A percentile compares a stretch with the other conserved stretches of the same genome.
phyloP scores from a whole-genome alignment of 306 rosid genomes.

The Fragaria ananassa region DNA sequence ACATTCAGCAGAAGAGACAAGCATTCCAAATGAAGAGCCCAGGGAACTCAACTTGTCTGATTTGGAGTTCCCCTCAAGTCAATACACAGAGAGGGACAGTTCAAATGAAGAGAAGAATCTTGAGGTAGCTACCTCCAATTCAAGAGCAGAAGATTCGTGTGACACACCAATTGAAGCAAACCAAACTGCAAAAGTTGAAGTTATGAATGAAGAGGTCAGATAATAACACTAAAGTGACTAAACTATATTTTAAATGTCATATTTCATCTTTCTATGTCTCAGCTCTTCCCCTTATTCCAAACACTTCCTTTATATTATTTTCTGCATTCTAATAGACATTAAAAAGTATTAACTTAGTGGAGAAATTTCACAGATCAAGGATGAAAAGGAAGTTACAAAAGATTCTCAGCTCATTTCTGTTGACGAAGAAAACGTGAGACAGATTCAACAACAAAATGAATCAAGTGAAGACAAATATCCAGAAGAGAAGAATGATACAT shows the following conservation, averaged over 20 bases:
- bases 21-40: slow-evolving; percentile 8
- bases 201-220: slow-evolving; percentile 29
- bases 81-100: background rate
- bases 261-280: background rate
- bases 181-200: background rate
- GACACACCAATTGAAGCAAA: slow-evolving; percentile 22
- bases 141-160: slow-evolving; percentile 9
- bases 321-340: background rate
- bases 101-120: slow-evolving; percentile 15
- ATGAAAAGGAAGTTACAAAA: slow-evolving; percentile 14
- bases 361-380: slow-evolving; percentile 20
- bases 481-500: slow-evolving; percentile 11
- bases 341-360: background rate
- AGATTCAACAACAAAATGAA: slow-evolving; percentile 12
- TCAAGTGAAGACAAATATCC: slow-evolving; percentile 1
- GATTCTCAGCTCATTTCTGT: slow-evolving; percentile 5
- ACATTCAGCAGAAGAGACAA: background rate
- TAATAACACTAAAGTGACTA: background rate
- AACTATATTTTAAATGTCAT: background rate
- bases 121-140: slow-evolving; percentile 13
- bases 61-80: background rate
- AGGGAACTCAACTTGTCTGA: slow-evolving; percentile 15
- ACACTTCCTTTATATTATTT: background rate
- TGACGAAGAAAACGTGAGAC: slow-evolving; percentile 10
- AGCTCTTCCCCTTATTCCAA: background rate